A percentile compares a stretch with the other conserved stretches of the same genome.
Evolutionary conservation across 2,329 filamentous ascomycete genomes (phyloP).

Genomic region (Alternaria solani): DNA sequence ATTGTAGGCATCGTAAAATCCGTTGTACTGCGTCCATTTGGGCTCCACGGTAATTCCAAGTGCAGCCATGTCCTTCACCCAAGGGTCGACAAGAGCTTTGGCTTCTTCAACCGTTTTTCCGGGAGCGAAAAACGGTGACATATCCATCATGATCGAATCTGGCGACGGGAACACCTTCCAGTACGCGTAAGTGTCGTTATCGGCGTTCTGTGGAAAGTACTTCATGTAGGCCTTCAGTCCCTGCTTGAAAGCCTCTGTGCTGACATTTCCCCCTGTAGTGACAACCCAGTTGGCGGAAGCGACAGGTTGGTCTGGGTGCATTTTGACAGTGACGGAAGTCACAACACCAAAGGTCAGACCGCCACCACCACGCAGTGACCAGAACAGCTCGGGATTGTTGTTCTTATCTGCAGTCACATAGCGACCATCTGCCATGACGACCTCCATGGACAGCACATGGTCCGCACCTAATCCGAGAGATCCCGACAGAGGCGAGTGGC

Average conservation of each 20-base stretch:
- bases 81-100: background rate
- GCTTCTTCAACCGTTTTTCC: background rate
- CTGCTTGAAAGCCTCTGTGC: background rate
- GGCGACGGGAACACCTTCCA: background rate
- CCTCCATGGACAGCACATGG: conserved; percentile 36
- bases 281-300: conserved; percentile 3
- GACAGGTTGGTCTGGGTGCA: conserved; percentile 1
- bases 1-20: conserved; percentile 2
- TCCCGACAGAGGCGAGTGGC: conserved; percentile 61
- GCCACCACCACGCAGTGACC: background rate
- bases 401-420: conserved; percentile 33
- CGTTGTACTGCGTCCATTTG: conserved; percentile 1
- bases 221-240: conserved; percentile 2
- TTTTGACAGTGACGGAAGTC: background rate
- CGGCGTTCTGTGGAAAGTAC: background rate
- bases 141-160: conserved; percentile 1
- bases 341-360: conserved; percentile 2
- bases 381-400: conserved; percentile 15
- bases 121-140: conserved; percentile 2
- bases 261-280: background rate
- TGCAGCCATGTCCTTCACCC: background rate
- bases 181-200: background rate
- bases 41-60: background rate
- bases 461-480: conserved; percentile 50
- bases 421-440: conserved; percentile 33